Evolutionary conservation across 305 asterid species (phyloP), one percentile per base, ranked within the genome.

Genomic region (Solanum aculeatissimum): DNA sequence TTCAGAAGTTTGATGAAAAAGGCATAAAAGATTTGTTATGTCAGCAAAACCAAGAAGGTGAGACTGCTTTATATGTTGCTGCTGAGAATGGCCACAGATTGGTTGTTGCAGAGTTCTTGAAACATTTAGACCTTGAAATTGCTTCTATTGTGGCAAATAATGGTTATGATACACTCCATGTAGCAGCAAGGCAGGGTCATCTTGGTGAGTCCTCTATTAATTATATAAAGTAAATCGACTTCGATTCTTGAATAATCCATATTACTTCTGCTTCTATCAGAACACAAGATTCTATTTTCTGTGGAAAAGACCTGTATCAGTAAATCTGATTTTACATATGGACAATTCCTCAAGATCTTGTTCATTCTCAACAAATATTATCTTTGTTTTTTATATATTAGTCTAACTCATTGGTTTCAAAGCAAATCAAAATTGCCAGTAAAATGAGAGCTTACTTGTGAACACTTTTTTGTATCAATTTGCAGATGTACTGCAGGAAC

Each of bases 141-240:
- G 97, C 94, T 38, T 91, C 98, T 0, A 86, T 94, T 86, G 89
- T 85, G 9, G 98, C 99, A 29, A 95, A 94, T 80, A 97, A 93
- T 86, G 97, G 98, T 54, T 95, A 84, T 78, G 99, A 97, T 89
- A 92, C 99, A 13, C 92, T 93, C 84, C 99, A 97, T 86, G 91
- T 97, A 66, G 97, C 99, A 81, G 99, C 97, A 45, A 95, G 90
- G 91, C 97, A 95, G 85, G 99, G 99, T 5, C 97, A 95, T 89
- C 88, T 91, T 18, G 99, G 99, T 97, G 79, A 88, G 89, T 82
- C 15, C 71, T 75, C 57, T 54, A 15, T 25, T 63, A 1, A 63
- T 63, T 25, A 1, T 42, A 40, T 62, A 62, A 13, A 62, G n/a
- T 38, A 25, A 25, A 60, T 60, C 68, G 18, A 60, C 68, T 60